Evolutionary conservation across 257 asterid genomes (phyloP).

Genomic region (Fraxinus excelsior): DNA sequence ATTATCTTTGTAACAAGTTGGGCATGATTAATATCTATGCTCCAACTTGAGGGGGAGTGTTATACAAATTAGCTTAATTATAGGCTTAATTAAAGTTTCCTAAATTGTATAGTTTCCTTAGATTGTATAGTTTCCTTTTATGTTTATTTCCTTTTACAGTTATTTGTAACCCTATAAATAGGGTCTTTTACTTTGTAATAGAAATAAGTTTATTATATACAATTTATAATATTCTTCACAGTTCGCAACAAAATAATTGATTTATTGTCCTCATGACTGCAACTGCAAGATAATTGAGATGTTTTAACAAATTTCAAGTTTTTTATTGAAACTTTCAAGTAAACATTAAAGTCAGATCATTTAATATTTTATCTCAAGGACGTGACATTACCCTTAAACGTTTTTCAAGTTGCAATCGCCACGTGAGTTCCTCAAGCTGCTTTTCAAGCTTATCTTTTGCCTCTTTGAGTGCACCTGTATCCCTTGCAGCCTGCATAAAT

Average conservation of each 20-base stretch:
- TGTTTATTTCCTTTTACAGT: no score
- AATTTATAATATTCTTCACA: no score
- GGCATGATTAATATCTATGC: no score
- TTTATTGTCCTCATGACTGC: background rate
- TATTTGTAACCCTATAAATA: no score
- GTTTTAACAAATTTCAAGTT: background rate
- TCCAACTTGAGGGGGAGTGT: no score
- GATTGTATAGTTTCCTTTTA: no score
- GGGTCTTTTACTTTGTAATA: no score
- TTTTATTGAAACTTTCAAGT: background rate
- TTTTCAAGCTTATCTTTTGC: constrained; percentile 99
- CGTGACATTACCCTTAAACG: constrained; percentile 72
- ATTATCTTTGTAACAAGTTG: no score
- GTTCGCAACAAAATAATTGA: background rate
- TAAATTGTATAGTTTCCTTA: no score
- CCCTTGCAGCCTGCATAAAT: constrained; percentile 86
- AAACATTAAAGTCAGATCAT: background rate
- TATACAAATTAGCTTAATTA: no score
- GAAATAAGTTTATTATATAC: no score
- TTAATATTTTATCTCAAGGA: constrained; percentile 8
- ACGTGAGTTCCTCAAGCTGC: constrained; percentile 91
- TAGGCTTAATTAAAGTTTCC: no score
- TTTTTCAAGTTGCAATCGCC: constrained; percentile 96
- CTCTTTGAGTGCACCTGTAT: constrained; percentile 97
- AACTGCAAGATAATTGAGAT: background rate